A percentile compares a stretch with the other conserved stretches of the same genome.
Conservation (phyloP, 169 alveolate genomes). For the Eimeria tenella region DNA sequence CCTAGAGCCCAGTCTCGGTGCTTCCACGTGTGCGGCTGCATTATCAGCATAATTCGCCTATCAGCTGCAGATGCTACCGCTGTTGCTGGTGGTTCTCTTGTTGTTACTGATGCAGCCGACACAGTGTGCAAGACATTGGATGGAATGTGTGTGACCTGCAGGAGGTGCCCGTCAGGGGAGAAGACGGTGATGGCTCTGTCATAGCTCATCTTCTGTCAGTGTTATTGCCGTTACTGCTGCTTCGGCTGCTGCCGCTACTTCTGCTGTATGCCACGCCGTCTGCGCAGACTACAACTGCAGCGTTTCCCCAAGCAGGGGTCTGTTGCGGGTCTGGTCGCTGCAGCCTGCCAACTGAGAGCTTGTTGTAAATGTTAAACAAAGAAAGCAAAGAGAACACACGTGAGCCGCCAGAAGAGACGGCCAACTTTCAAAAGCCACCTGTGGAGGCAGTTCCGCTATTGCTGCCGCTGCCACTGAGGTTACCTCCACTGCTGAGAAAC, state of each 20-base stretch:
- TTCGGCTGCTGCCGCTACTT: background rate
- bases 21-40: background rate
- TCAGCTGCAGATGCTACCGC: background rate
- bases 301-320: background rate
- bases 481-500: background rate
- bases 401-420: background rate
- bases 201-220: constrained; percentile 88
- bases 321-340: background rate
- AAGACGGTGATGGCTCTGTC: constrained; percentile 99
- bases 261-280: too few species aligned
- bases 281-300: too few species aligned
- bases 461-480: background rate
- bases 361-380: background rate
- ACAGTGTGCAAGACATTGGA: background rate
- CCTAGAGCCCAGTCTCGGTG: background rate
- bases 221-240: background rate
- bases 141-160: constrained; percentile 86
- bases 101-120: background rate
- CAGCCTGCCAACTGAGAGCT: background rate
- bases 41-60: background rate
- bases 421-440: background rate
- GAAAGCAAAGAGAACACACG: background rate
- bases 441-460: background rate
- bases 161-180: constrained; percentile 99
- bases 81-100: background rate